Percentiles rank a stretch among this genome's conserved stretches.
Conservation (phyloP, 352 stramenopile genomes). For the Elongisporangium anandrum region DNA sequence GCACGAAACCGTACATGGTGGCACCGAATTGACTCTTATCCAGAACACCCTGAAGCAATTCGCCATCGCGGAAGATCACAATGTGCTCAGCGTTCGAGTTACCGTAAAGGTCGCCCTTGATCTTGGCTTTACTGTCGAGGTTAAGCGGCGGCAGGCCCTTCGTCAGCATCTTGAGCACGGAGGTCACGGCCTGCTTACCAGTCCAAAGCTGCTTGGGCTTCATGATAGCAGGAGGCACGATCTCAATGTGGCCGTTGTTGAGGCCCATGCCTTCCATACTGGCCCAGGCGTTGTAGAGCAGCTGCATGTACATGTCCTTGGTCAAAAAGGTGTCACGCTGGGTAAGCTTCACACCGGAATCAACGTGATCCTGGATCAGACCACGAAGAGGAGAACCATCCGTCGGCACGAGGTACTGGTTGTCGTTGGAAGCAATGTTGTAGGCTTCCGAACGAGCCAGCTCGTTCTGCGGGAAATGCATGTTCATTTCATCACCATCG, state of each 20-base stretch:
- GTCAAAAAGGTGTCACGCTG: slow-evolving; percentile 98
- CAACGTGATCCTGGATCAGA: slow-evolving; percentile 99
- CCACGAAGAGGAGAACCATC: slow-evolving; percentile 97
- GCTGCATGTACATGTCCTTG: slow-evolving; percentile 98
- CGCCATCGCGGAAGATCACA: slow-evolving; percentile 95
- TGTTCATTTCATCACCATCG: slow-evolving; percentile 99
- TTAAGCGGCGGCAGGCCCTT: slow-evolving; percentile 89
- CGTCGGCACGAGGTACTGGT: slow-evolving; percentile 98
- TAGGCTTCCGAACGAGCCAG: slow-evolving; percentile 96
- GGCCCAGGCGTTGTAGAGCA: slow-evolving; percentile 94
- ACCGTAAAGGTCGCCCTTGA: slow-evolving; percentile 94
- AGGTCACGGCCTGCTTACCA: slow-evolving; percentile 99
- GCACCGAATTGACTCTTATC: slow-evolving; percentile 99
- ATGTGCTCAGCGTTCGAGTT: slow-evolving; percentile 94
- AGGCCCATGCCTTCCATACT: slow-evolving; percentile 92
- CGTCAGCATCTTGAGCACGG: slow-evolving; percentile 94
- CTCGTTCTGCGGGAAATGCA: slow-evolving; percentile 99
- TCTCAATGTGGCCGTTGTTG: slow-evolving; percentile 90
- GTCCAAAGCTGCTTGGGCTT: slow-evolving; percentile 98
- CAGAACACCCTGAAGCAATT: slow-evolving; percentile 96
- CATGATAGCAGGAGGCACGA: slow-evolving; percentile 95
- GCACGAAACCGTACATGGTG: slow-evolving; percentile 97
- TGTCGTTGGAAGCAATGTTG: slow-evolving; percentile 96
- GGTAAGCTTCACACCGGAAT: slow-evolving; percentile 98
- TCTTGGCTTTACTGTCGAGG: slow-evolving; percentile 95